These are phyloP conservation scores for Leptodermis oblonga DNA, from an alignment of 257 asterid species.

Conservation along the genomic window DNA sequence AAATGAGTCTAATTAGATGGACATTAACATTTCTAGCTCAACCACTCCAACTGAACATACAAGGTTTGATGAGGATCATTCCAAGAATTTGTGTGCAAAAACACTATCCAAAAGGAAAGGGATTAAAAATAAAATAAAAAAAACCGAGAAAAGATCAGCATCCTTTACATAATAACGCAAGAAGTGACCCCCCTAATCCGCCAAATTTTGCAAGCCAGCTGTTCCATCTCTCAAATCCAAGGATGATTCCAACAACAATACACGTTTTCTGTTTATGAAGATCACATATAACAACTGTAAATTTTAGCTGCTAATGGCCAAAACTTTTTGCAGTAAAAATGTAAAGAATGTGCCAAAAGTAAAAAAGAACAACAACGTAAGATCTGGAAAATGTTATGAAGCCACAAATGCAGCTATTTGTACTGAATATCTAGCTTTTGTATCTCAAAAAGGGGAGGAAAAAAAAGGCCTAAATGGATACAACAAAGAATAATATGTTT, in stretches of 20 bases:
- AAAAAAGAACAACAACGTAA: background rate
- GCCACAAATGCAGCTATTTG: conserved; percentile 4
- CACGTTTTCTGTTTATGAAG: background rate
- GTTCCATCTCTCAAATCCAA: background rate
- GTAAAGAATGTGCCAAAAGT: background rate
- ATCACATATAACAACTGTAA: background rate
- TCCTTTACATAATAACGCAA: background rate
- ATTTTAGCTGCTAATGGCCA: background rate
- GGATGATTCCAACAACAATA: background rate
- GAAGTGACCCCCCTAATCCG: too few species aligned
- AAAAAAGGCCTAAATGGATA: conserved; percentile 3
- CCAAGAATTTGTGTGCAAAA: too few species aligned
- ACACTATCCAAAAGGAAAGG: too few species aligned
- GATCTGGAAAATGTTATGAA: background rate
- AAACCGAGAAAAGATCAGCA: too few species aligned
- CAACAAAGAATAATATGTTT: conserved; percentile 16
- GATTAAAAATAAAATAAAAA: too few species aligned
- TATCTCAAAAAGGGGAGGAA: conserved; percentile 9
- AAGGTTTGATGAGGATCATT: background rate
- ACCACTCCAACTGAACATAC: background rate
- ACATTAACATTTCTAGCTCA: background rate
- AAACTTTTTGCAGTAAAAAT: conserved; percentile 4
- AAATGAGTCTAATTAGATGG: background rate
- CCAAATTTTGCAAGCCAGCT: background rate
- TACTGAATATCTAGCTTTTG: conserved; percentile 15